A percentile compares a stretch with the other conserved stretches of the same genome.
Evolutionary conservation across 139 green algal genomes (phyloP).

Genomic region (Micractinium sp.): DNA sequence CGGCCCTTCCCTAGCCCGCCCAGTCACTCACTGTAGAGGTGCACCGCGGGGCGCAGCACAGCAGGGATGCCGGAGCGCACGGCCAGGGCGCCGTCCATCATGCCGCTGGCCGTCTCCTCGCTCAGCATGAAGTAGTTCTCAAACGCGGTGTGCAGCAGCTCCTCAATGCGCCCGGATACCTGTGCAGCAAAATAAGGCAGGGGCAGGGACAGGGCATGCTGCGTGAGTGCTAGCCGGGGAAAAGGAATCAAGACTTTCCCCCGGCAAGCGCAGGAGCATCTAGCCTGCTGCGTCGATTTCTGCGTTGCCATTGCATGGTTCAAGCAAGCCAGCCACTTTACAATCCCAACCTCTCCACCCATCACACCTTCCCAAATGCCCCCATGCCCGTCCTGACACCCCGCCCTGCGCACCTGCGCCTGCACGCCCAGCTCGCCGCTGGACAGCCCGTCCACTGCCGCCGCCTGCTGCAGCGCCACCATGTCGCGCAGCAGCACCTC

Average conservation of each 20-base stretch:
- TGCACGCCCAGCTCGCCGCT: constrained; percentile 56
- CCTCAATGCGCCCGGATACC: constrained; percentile 45
- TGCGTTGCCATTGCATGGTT: not conserved
- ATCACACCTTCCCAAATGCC: not conserved
- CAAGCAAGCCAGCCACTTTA: no score
- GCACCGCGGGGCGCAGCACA: constrained; percentile 52
- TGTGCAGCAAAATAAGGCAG: not conserved
- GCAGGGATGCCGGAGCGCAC: constrained; percentile 43
- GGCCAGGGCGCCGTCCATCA: constrained; percentile 48
- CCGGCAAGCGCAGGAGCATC: not conserved
- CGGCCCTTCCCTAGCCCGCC: not conserved
- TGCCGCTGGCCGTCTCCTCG: constrained; percentile 53
- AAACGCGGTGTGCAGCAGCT: constrained; percentile 55
- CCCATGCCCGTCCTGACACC: not conserved
- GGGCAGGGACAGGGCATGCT: not conserved
- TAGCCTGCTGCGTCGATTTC: no score
- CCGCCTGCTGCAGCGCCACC: constrained; percentile 48
- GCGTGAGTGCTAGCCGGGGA: no score
- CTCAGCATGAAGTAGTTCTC: constrained; percentile 64
- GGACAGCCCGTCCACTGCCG: constrained; percentile 29
- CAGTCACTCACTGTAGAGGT: constrained; percentile 42
- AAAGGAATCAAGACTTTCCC: no score
- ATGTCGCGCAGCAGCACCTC: constrained; percentile 48
- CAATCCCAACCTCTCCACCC: not conserved
- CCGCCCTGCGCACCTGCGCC: not conserved